phyloP scores from a whole-genome alignment of 2,329 filamentous ascomycete species.

The Thelonectria blattea region DNA sequence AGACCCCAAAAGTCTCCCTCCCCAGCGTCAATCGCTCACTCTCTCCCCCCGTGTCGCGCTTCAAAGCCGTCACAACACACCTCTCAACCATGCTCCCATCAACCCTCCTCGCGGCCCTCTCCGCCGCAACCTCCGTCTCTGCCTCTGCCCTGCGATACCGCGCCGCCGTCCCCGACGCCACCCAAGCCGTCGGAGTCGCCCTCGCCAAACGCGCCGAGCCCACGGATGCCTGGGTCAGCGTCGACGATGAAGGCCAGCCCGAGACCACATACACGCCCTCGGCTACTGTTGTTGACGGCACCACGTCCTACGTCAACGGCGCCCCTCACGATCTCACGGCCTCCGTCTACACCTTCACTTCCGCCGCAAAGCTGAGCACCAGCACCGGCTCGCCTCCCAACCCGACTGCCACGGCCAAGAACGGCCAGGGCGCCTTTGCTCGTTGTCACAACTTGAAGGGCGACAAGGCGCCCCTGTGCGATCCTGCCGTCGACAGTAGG shows the following conservation, averaged over 20 bases:
- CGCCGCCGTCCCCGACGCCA: slow-evolving; percentile 22
- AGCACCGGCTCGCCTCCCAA: slow-evolving; percentile 52
- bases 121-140: slow-evolving; percentile 38
- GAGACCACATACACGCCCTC: slow-evolving; percentile 56
- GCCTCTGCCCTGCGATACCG: slow-evolving; percentile 32
- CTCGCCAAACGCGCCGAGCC: slow-evolving; percentile 40
- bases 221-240: slow-evolving; percentile 58
- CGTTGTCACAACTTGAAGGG: slow-evolving; percentile 57
- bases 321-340: slow-evolving; percentile 56
- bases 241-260: slow-evolving; percentile 54
- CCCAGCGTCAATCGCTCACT: slow-evolving; percentile 14
- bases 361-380: slow-evolving; percentile 46
- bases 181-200: neutral
- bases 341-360: slow-evolving; percentile 47
- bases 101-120: slow-evolving; percentile 40
- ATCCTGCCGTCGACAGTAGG: slow-evolving; percentile 50
- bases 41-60: no score
- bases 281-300: slow-evolving; percentile 53
- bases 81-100: slow-evolving; percentile 40
- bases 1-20: neutral
- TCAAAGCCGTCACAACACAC: neutral
- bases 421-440: slow-evolving; percentile 55
- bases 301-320: slow-evolving; percentile 45
- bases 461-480: slow-evolving; percentile 57
- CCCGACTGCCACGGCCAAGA: slow-evolving; percentile 50